A percentile compares a stretch with the other conserved stretches of the same genome.
phyloP scores from a whole-genome alignment of 2,329 filamentous ascomycete species.

The Aspergillus felis region DNA sequence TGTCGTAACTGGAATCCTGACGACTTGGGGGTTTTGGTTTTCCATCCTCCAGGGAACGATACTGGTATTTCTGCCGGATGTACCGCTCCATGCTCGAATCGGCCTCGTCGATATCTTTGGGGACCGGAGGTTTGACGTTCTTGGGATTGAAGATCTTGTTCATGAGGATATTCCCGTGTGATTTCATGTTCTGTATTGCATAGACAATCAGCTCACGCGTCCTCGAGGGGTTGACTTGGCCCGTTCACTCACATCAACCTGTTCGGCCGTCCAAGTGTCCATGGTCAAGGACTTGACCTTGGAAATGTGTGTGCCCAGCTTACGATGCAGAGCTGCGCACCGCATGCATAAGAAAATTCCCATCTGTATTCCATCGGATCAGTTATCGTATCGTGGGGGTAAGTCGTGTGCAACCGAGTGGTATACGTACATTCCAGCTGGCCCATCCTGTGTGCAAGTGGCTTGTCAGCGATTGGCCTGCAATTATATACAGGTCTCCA shows the following conservation, averaged over 20 bases:
- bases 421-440: slow-evolving; percentile 80
- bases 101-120: slow-evolving; percentile 85
- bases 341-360: slow-evolving; percentile 97
- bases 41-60: slow-evolving; percentile 51
- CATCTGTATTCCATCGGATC: slow-evolving; percentile 53
- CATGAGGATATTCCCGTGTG: slow-evolving; percentile 77
- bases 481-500: neutral
- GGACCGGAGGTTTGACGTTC: slow-evolving; percentile 76
- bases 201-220: slow-evolving; percentile 72
- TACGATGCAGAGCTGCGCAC: slow-evolving; percentile 91
- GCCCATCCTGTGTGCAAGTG: slow-evolving; percentile 68
- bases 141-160: slow-evolving; percentile 89
- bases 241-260: slow-evolving; percentile 73
- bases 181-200: slow-evolving; percentile 75
- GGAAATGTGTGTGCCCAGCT: slow-evolving; percentile 94
- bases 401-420: slow-evolving; percentile 1
- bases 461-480: slow-evolving; percentile 3
- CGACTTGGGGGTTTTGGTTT: slow-evolving; percentile 45
- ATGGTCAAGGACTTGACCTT: slow-evolving; percentile 99
- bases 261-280: slow-evolving; percentile 94
- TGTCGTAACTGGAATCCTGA: slow-evolving; percentile 55
- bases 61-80: slow-evolving; percentile 90
- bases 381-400: slow-evolving; percentile 5
- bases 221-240: neutral
- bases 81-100: slow-evolving; percentile 94